Evolutionary conservation across 108 stramenopile genomes (phyloP).

Genomic region (Pseudonitzschia multistriata): DNA sequence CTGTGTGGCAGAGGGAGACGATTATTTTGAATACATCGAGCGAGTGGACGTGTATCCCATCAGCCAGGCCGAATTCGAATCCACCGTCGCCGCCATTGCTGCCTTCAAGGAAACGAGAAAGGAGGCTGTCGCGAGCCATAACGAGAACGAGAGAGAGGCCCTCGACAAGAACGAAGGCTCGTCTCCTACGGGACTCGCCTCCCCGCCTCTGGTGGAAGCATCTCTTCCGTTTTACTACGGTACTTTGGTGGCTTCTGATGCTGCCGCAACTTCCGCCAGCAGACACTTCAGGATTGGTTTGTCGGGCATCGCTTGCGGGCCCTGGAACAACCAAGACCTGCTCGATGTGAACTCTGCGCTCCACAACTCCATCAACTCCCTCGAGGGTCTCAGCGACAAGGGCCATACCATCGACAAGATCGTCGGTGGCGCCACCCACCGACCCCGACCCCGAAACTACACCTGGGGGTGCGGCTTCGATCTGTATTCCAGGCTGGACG

Average conservation of each 20-base stretch:
- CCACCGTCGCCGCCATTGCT: neutral
- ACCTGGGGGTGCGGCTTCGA: neutral
- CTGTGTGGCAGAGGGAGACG: neutral
- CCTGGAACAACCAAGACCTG: constrained; percentile 1
- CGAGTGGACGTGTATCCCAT: neutral
- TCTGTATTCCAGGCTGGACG: neutral
- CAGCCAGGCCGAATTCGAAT: neutral
- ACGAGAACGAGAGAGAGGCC: neutral
- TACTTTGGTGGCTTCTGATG: neutral
- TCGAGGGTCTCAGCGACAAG: neutral
- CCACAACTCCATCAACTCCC: neutral
- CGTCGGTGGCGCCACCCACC: neutral
- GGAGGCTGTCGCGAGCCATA: too few relatives aligned
- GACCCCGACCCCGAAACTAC: neutral
- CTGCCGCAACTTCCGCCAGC: neutral
- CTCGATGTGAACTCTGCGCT: constrained; percentile 3
- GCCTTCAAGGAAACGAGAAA: neutral
- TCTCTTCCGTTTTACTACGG: constrained; percentile 1
- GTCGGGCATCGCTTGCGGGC: neutral
- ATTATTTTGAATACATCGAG: neutral
- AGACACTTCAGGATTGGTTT: neutral
- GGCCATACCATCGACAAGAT: neutral
- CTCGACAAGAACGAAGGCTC: neutral
- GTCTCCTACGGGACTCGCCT: neutral
- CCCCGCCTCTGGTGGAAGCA: neutral